Conservation (phyloP, 2,329 filamentous ascomycete species). For the Botrytis fragariae region DNA sequence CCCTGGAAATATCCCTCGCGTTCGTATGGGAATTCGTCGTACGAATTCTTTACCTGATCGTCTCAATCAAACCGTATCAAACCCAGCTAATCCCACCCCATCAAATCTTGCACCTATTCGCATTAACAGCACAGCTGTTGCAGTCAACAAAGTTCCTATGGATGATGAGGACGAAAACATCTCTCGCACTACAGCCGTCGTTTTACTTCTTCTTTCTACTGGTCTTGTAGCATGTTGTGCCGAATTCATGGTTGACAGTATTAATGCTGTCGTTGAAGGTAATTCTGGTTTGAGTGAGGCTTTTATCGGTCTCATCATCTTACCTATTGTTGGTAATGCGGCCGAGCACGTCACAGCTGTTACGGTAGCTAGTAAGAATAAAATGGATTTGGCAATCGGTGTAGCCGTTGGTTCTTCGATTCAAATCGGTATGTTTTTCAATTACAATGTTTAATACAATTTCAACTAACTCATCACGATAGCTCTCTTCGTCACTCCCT, state of each 20-base stretch:
- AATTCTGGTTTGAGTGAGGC: constrained; percentile 57
- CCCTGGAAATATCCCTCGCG: constrained; percentile 51
- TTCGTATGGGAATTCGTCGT: constrained; percentile 65
- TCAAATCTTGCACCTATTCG: constrained; percentile 24
- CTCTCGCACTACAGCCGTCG: constrained; percentile 54
- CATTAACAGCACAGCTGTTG: constrained; percentile 32
- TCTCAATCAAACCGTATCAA: constrained; percentile 46
- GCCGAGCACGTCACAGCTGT: constrained; percentile 72
- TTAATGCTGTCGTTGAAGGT: constrained; percentile 58
- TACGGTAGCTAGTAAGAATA: constrained; percentile 69
- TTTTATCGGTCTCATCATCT: constrained; percentile 69
- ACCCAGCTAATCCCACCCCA: constrained; percentile 14
- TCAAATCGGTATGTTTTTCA: constrained; percentile 55
- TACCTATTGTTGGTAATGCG: constrained; percentile 71
- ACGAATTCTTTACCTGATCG: constrained; percentile 73
- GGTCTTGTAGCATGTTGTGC: constrained; percentile 66
- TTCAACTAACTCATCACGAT: constrained; percentile 11
- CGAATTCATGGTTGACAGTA: constrained; percentile 67
- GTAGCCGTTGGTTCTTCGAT: constrained; percentile 70
- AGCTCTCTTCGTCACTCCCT: constrained; percentile 65
- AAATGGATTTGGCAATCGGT: constrained; percentile 73
- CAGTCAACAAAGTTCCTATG: constrained; percentile 28
- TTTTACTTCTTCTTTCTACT: constrained; percentile 63
- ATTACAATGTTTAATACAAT: not conserved
- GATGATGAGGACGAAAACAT: constrained; percentile 47